Evolutionary conservation across 164 flowering plant species (phyloP), one percentile per base, ranked within the genome.

Genomic region (Cinnamomum micranthum): DNA sequence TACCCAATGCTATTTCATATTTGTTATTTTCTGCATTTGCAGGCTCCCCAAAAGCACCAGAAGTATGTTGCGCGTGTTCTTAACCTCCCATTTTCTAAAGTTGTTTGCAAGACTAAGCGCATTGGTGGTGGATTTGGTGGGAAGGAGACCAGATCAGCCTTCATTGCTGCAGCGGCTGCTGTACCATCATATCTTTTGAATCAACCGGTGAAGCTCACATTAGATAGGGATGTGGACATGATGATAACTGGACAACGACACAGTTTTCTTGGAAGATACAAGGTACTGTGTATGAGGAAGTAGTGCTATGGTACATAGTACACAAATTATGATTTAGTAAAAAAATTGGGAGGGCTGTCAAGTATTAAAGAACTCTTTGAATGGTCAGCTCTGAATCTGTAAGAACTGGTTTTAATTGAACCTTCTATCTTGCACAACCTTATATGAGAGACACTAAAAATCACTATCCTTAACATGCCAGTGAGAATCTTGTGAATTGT

Each of bases 81-180:
- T 75, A 90, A 89, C 69, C 91, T 95, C 81, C 98, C 97, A 51
- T 87, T 92, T 97, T 93, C 97, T n/a, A 95, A 91, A 86, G 94
- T 95, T 69, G 97, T 94, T 65, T 95, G 99, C 86, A 95, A 88
- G 85, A 89, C 91, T 65, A 95, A 95, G 85, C 83, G 99, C 77
- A 84, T 95, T 76, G 99, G 99, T 74, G 99, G 99, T 77, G 99
- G 99, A 51, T 95, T 95, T 88, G 99, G 99, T 74, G 99, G 99
- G 66, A 95, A 95, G 84, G 99, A 95, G 81, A 94, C 98, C 73
- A 85, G 98, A 68, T 88, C 98, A 69, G 95, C 92, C 74, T 76
- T 84, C 52, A 33, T 91, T 83, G 91, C 94, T 80, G 98, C 98
- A 69, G 97, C 81, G 2, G 98, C 97, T 72, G 84, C 97, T 74